A percentile compares a stretch with the other conserved stretches of the same genome.
These are phyloP conservation scores for Quercus lobata DNA, from an alignment of 331 rosid genomes.

Conservation along the genomic window DNA sequence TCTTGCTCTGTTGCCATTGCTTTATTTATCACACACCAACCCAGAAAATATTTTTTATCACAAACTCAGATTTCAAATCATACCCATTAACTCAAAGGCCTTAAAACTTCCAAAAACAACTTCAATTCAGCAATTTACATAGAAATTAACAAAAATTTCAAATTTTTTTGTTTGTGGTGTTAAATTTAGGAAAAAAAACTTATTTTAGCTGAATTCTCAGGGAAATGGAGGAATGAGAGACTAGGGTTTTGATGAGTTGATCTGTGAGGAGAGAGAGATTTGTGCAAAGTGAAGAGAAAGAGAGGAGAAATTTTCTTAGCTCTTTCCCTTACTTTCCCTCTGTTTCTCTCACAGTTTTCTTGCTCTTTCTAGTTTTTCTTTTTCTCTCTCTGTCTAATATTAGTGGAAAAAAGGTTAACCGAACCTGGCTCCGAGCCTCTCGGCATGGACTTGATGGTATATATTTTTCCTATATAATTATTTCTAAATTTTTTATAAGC, in stretches of 20 bases:
- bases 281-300: conserved; percentile 30
- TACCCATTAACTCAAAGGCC: conserved; percentile 1
- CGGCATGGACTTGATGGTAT: conserved; percentile 61
- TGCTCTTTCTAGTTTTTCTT: conserved; percentile 10
- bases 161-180: not conserved
- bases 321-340: conserved; percentile 30
- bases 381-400: conserved; percentile 37
- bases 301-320: conserved; percentile 14
- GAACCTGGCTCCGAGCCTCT: conserved; percentile 82
- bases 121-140: not conserved
- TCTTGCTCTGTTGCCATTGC: conserved; percentile 58
- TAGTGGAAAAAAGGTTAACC: conserved; percentile 40
- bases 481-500: not conserved
- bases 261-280: not conserved
- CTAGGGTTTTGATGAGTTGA: conserved; percentile 17
- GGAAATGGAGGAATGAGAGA: conserved; percentile 17
- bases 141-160: not conserved
- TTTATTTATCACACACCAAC: not conserved
- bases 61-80: conserved; percentile 22
- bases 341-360: conserved; percentile 16
- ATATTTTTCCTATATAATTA: conserved; percentile 20
- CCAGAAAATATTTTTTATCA: conserved; percentile 1
- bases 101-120: not conserved
- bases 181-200: not conserved
- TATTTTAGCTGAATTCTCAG: conserved; percentile 1